Evolutionary conservation across 2,329 filamentous ascomycete genomes (phyloP).

Genomic region (Botrytis porri): DNA sequence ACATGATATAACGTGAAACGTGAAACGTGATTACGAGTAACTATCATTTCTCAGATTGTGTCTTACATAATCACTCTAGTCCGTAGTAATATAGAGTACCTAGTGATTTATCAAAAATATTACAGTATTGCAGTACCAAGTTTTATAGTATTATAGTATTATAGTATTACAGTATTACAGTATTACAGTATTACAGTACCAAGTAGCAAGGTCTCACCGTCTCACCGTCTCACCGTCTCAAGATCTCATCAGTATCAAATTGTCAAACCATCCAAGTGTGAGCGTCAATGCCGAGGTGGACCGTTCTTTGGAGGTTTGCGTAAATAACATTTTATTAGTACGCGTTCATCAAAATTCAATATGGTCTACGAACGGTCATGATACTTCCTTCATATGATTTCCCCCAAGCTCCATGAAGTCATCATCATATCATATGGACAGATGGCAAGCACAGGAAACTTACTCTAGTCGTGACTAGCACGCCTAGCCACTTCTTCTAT

Average conservation of each 20-base stretch:
- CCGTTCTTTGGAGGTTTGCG: neutral
- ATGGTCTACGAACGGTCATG: too few species aligned
- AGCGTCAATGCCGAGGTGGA: neutral
- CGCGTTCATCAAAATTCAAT: neutral
- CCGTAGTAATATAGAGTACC: too few species aligned
- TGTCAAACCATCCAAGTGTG: neutral
- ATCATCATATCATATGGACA: neutral
- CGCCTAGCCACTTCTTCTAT: neutral
- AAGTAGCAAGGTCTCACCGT: too few species aligned
- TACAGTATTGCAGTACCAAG: too few species aligned
- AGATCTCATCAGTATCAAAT: neutral
- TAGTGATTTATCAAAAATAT: too few species aligned
- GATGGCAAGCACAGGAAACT: neutral
- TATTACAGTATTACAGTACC: too few species aligned
- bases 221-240: accelerated
- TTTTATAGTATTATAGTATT: too few species aligned
- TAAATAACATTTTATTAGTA: neutral
- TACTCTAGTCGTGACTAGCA: neutral
- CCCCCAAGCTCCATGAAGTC: neutral
- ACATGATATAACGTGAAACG: too few species aligned
- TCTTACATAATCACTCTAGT: neutral
- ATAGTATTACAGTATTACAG: too few species aligned
- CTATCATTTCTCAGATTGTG: too few species aligned
- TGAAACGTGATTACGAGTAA: too few species aligned
- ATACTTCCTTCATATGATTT: too few species aligned